Evolutionary conservation across 2,329 filamentous ascomycete species (phyloP).

Genomic region (Epicoccum nigrum): DNA sequence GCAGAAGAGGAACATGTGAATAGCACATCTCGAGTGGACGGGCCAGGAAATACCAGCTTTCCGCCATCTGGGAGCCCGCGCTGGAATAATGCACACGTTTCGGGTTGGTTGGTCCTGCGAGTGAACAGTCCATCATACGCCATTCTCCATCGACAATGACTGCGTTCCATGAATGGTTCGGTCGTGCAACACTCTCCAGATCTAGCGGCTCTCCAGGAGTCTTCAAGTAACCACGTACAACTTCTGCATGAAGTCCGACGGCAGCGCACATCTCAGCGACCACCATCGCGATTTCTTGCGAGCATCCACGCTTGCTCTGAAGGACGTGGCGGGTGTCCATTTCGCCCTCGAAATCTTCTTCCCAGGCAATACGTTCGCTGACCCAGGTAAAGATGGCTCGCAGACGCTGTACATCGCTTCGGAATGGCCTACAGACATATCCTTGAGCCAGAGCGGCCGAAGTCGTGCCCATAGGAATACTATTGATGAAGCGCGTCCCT

Average conservation of each 20-base stretch:
- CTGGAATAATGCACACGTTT: slow-evolving; percentile 78
- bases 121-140: slow-evolving; percentile 93
- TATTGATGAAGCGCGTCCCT: slow-evolving; percentile 87
- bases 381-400: slow-evolving; percentile 98
- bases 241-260: slow-evolving; percentile 84
- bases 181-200: slow-evolving; percentile 77
- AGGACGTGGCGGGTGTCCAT: slow-evolving; percentile 84
- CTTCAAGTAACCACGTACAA: slow-evolving; percentile 90
- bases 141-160: slow-evolving; percentile 93
- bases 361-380: slow-evolving; percentile 92
- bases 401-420: slow-evolving; percentile 90
- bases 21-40: slow-evolving; percentile 90
- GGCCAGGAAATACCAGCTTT: slow-evolving; percentile 92
- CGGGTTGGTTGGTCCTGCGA: slow-evolving; percentile 90
- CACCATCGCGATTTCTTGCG: slow-evolving; percentile 86
- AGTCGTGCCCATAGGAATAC: slow-evolving; percentile 80
- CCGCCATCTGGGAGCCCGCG: slow-evolving; percentile 71
- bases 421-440: slow-evolving; percentile 91
- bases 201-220: slow-evolving; percentile 78
- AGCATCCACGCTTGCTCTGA: slow-evolving; percentile 80
- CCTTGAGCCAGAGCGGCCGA: slow-evolving; percentile 83
- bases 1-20: slow-evolving; percentile 89
- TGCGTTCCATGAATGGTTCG: slow-evolving; percentile 98
- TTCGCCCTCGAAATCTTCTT: slow-evolving; percentile 88
- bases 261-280: slow-evolving; percentile 93